Evolutionary conservation across 2,329 filamentous ascomycete species (phyloP), one percentile per base, ranked within the genome.

Genomic region (Orbilia blumenaviensis): DNA sequence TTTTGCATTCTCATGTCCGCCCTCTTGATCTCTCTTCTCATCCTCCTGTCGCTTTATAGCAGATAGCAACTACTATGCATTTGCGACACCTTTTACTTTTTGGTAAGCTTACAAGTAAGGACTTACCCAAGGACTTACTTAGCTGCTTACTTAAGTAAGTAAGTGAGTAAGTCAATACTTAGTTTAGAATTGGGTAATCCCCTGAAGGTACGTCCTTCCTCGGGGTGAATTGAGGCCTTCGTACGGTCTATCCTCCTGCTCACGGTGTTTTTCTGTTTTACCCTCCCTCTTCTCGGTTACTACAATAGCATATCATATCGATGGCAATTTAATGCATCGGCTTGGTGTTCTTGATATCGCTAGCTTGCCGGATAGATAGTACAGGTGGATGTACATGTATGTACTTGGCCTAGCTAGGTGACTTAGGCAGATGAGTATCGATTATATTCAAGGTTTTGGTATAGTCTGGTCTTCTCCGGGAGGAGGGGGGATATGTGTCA

Each of bases 381-480:
- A n/a, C n/a, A n/a, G n/a, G n/a, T n/a, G n/a, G n/a, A n/a, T n/a
- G n/a, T n/a, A n/a, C n/a, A n/a, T n/a, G n/a, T n/a, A n/a, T n/a
- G n/a, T n/a, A n/a, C n/a, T n/a, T n/a, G n/a, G n/a, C n/a, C n/a
- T n/a, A n/a, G n/a, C n/a, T n/a, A n/a, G n/a, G n/a, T n/a, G n/a
- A n/a, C n/a, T n/a, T 32, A 67, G 63, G 63, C 63, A 46, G 63
- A 67, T 23, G 38, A 32, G 36, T 32, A 56, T 44, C 21, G 21
- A 56, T 54, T 27, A 54, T 54, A 34, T 25, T 23, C 46, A 23
- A 50, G 9, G n/a, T 50, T 29, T 10, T 27, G 46, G 46, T 50
- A 50, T n/a, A 29, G 46, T 16, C 32, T n/a, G n/a, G n/a, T n/a
- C 42, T 46, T 34, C n/a, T n/a, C n/a, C n/a, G n/a, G n/a, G n/a